These are phyloP conservation scores for Arthroderma uncinatum DNA, from an alignment of 2,329 filamentous ascomycete species.

Conservation along the genomic window DNA sequence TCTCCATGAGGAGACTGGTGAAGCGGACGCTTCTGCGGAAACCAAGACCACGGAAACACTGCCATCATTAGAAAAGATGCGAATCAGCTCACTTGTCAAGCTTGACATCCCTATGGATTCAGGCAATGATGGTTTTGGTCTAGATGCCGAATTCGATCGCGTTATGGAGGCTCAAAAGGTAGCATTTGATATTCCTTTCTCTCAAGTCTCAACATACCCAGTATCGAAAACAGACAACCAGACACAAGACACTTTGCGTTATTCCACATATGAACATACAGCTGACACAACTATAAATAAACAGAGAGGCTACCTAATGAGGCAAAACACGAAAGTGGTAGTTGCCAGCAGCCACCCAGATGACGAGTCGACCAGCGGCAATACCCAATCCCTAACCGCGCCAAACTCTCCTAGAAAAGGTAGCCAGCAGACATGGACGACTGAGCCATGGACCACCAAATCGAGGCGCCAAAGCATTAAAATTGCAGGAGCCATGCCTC, in stretches of 20 bases:
- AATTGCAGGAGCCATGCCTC: slow-evolving; percentile 42
- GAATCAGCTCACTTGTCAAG: slow-evolving; percentile 65
- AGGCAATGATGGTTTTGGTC: slow-evolving; percentile 63
- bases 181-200: slow-evolving; percentile 43
- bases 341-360: slow-evolving; percentile 69
- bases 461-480: slow-evolving; percentile 55
- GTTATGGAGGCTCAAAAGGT: slow-evolving; percentile 98
- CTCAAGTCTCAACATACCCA: slow-evolving; percentile 19
- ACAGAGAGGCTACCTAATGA: slow-evolving; percentile 98
- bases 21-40: not conserved
- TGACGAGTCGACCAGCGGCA: slow-evolving; percentile 34
- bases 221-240: slow-evolving; percentile 18
- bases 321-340: slow-evolving; percentile 95
- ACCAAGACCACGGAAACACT: not conserved
- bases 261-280: slow-evolving; percentile 23
- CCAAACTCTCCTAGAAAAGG: slow-evolving; percentile 60
- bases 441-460: slow-evolving; percentile 91
- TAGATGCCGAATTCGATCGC: slow-evolving; percentile 86
- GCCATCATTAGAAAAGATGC: slow-evolving; percentile 29
- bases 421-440: slow-evolving; percentile 85
- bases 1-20: slow-evolving; percentile 10
- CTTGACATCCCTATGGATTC: slow-evolving; percentile 68
- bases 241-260: slow-evolving; percentile 5
- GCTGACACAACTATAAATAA: slow-evolving; percentile 53
- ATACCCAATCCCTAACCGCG: not conserved